Evolutionary conservation across 345 rosid genomes (phyloP), one percentile per base, ranked within the genome.

Genomic region (Mallotus nudiflorus): DNA sequence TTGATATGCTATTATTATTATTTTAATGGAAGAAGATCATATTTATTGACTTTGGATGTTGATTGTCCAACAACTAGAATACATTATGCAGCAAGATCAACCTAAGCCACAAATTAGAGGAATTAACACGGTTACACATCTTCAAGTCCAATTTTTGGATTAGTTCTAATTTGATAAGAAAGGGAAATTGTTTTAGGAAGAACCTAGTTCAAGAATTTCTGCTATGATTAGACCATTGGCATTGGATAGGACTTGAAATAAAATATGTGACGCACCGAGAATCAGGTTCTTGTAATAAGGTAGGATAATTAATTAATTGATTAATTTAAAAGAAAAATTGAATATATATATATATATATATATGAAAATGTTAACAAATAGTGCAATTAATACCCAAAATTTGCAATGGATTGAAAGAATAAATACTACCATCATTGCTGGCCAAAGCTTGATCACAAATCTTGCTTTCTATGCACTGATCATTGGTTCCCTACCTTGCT

Each of bases 1-100:
- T n/a, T n/a, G n/a, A n/a, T n/a, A n/a, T n/a, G n/a, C n/a, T n/a
- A n/a, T n/a, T n/a, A n/a, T n/a, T n/a, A n/a, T n/a, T n/a, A n/a
- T n/a, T n/a, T n/a, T n/a, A n/a, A 72, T 61, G 31, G 60, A 44
- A 52, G 55, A 10, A 46, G n/a, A 54, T 44, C 14, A 37, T 9
- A 24, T 58, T n/a, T n/a, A n/a, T n/a, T n/a, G n/a, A 73, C 77
- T 57, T 64, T 1, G 37, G 81, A 65, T 70, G 65, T 65, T 68
- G 81, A 73, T 75, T 65, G 27, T 31, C 48, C 57, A 44, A 25
- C 62, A 18, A 57, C 22, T 19, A 15, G 0, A 14, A 55, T 29
- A 3, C 37, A 29, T 29, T 57, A 57, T 29, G 40, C 13, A 29
- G 22, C 62, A 57, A 29, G 37, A 33, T 33, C 37, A 33, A 57